Evolutionary conservation across 257 asterid genomes (phyloP).

Genomic region (Cordia subcordata): DNA sequence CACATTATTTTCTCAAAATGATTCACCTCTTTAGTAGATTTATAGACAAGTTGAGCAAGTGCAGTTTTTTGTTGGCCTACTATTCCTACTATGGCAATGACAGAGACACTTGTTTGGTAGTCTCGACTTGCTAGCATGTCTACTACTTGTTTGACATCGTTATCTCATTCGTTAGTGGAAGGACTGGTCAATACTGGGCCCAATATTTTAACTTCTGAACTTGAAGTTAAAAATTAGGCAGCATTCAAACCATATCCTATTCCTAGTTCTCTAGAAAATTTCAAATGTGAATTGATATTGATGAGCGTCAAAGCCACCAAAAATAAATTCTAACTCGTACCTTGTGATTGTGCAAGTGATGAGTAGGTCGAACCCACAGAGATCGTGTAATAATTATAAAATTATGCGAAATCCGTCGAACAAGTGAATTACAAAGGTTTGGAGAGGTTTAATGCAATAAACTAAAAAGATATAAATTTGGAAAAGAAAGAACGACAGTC

Average conservation of each 20-base stretch:
- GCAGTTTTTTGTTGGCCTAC: neutral
- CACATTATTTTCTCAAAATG: neutral
- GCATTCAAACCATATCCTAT: neutral
- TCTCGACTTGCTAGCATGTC: conserved; percentile 5
- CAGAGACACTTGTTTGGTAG: neutral
- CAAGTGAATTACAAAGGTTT: no score
- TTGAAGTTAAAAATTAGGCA: no score
- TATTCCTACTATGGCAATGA: neutral
- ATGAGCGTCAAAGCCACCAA: neutral
- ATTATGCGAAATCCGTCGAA: no score
- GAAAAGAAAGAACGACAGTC: no score
- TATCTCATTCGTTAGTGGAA: neutral
- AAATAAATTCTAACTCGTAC: no score
- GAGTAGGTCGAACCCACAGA: no score
- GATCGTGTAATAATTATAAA: no score
- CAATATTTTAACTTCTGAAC: neutral
- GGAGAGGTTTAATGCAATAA: no score
- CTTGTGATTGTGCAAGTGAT: no score
- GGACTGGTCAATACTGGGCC: neutral
- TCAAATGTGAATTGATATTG: neutral
- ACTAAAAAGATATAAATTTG: no score
- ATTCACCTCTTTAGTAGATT: neutral
- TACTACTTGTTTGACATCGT: neutral
- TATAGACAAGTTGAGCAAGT: neutral
- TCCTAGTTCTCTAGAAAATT: neutral